Conservation (phyloP, 306 rosid species). For the Trifolium fragiferum region DNA sequence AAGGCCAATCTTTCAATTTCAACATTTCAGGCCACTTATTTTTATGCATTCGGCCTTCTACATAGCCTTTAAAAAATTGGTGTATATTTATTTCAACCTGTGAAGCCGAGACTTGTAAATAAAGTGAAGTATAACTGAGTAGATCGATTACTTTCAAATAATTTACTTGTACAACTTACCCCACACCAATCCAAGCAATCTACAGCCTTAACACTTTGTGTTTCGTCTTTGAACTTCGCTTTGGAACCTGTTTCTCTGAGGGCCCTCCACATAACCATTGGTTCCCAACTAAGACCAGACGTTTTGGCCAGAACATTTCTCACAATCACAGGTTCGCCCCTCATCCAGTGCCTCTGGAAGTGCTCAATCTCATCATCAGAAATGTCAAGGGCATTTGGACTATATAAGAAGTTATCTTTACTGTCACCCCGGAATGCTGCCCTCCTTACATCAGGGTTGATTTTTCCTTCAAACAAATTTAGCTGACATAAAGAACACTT, state of each 20-base stretch:
- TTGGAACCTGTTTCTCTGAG: conserved; percentile 53
- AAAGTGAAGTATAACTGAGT: conserved; percentile 19
- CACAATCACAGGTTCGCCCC: conserved; percentile 54
- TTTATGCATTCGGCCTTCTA: conserved; percentile 52
- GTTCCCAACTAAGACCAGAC: conserved; percentile 57
- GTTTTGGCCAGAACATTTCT: conserved; percentile 51
- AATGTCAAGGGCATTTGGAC: conserved; percentile 43
- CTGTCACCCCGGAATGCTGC: conserved; percentile 45
- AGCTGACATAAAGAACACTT: conserved; percentile 43
- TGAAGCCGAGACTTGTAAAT: conserved; percentile 20
- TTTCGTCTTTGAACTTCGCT: conserved; percentile 47
- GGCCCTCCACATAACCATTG: conserved; percentile 60
- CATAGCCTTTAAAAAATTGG: conserved; percentile 61
- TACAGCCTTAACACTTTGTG: conserved; percentile 47
- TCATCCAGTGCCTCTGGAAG: conserved; percentile 55
- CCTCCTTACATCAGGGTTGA: conserved; percentile 38
- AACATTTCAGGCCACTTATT: conserved; percentile 59
- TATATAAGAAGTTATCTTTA: conserved; percentile 47
- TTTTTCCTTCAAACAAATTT: conserved; percentile 41
- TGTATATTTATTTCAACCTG: conserved; percentile 62
- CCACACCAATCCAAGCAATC: conserved; percentile 67
- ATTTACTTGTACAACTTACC: conserved; percentile 41
- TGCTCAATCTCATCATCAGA: conserved; percentile 51
- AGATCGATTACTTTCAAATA: conserved; percentile 25
- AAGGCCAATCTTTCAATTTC: conserved; percentile 67